Evolutionary conservation across 768 basidiomycete species (phyloP).

Genomic region (Boletus rubescentipes): DNA sequence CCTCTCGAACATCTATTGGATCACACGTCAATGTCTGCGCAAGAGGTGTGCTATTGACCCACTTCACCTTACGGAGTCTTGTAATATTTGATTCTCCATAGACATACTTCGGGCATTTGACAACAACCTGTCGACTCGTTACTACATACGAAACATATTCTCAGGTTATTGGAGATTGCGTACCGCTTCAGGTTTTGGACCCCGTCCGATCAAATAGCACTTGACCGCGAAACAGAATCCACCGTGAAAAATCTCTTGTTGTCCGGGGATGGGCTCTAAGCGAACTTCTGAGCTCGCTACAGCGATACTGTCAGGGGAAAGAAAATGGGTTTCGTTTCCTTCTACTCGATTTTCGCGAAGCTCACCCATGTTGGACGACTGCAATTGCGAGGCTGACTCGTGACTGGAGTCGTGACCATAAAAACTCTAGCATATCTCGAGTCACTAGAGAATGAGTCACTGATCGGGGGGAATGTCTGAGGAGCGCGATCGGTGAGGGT

Average conservation of each 20-base stretch:
- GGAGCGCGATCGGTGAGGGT: background rate
- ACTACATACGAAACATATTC: background rate
- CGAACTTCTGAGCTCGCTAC: background rate
- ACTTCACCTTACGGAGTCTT: constrained; percentile 9
- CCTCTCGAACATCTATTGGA: constrained; percentile 7
- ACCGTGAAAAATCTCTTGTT: constrained; percentile 6
- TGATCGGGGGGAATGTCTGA: background rate
- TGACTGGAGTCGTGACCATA: background rate
- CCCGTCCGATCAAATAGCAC: constrained; percentile 1
- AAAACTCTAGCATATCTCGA: background rate
- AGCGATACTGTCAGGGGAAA: background rate
- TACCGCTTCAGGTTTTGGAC: constrained; percentile 11
- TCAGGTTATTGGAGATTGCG: background rate
- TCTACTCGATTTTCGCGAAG: background rate
- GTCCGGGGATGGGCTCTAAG: constrained; percentile 11
- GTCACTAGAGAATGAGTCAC: background rate
- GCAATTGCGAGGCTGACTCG: background rate
- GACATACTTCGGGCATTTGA: constrained; percentile 9
- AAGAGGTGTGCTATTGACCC: background rate
- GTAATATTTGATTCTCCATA: background rate
- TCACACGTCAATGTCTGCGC: background rate
- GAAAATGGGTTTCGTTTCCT: background rate
- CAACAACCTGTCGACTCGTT: constrained; percentile 4
- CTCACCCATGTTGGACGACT: background rate
- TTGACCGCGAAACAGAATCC: constrained; percentile 9